These are phyloP conservation scores for Polygonum maritimum DNA, from an alignment of 148 eudicot genomes.

Conservation along the genomic window DNA sequence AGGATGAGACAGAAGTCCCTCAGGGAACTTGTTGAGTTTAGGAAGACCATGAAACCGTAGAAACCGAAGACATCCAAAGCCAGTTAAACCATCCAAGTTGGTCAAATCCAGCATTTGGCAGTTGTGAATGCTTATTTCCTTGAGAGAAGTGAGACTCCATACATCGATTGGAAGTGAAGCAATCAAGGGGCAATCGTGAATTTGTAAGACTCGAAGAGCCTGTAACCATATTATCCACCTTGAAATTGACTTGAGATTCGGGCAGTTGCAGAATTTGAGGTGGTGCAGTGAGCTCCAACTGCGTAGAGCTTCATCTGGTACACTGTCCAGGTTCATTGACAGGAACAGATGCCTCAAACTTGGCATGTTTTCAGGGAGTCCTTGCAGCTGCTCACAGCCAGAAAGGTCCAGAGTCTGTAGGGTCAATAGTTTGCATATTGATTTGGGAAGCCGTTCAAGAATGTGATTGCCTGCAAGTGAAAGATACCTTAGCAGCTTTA, in stretches of 20 bases:
- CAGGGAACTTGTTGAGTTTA: neutral
- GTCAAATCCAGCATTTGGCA: neutral
- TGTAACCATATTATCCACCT: neutral
- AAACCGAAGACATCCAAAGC: neutral
- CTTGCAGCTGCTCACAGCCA: neutral
- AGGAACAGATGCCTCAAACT: constrained; percentile 14
- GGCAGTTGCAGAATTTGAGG: neutral
- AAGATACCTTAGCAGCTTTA: constrained; percentile 21
- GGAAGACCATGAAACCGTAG: neutral
- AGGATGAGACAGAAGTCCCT: neutral
- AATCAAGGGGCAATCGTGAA: neutral
- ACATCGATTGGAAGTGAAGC: neutral
- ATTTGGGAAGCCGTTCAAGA: neutral
- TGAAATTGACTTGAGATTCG: neutral
- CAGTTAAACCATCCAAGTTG: neutral
- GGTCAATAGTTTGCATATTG: constrained; percentile 13
- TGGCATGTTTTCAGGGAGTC: constrained; percentile 11
- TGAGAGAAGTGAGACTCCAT: neutral
- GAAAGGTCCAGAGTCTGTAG: constrained; percentile 10
- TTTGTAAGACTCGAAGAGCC: neutral
- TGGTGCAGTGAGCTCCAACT: neutral
- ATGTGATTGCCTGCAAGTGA: neutral
- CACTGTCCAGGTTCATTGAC: neutral
- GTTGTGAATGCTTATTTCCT: neutral
- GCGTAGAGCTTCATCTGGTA: neutral